Evolutionary conservation across 1,284 basidiomycete species (phyloP), one percentile per base, ranked within the genome.

Genomic region (Ceraceosorus bombacis): DNA sequence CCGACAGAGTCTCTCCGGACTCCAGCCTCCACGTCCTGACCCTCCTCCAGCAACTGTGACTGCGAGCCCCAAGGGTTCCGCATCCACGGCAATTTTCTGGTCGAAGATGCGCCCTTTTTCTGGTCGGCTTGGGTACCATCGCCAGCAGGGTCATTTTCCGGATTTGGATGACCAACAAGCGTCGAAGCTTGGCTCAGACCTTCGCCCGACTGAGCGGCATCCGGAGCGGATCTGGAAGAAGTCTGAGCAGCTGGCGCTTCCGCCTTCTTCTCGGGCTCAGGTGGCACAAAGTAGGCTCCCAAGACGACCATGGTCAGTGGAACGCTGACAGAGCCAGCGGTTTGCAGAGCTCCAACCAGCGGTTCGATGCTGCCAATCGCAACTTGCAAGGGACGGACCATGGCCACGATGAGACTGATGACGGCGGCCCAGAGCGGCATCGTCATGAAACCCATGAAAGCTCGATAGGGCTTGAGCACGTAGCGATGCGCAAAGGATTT

Each of bases 241-340:
- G 12, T 51, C 49, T 8, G 12, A 38, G 41, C 54, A 27, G 27
- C 27, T 3, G 27, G 27, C 27, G 27, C 27, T 27, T 27, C 27
- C 27, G 27, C 27, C 27, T 27, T 27, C 27, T 27, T 27, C 27
- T 3, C 27, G 27, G 27, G 27, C 46, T 51, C 37, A 57, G 53
- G 39, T 61, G 49, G 51, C 49, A 50, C 43, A 39, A 95, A 95
- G 81, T 93, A 95, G 6, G 89, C 90, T 13, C 92, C 92, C 50
- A 96, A 85, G 6, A 95, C 90, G 62, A 96, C 83, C 46, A 96
- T 81, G 2, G 92, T 95, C 36, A 95, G 77, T 0, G 92, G 92
- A 66, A 96, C 80, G 74, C 71, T 62, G 65, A 79, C 80, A 6
- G 75, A 73, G 17, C 80, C 80, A 7, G 78, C 72, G 41, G 73